Evolutionary conservation across 129 eudicot genomes (phyloP).

Genomic region (Chrysanthemum makinoi): DNA sequence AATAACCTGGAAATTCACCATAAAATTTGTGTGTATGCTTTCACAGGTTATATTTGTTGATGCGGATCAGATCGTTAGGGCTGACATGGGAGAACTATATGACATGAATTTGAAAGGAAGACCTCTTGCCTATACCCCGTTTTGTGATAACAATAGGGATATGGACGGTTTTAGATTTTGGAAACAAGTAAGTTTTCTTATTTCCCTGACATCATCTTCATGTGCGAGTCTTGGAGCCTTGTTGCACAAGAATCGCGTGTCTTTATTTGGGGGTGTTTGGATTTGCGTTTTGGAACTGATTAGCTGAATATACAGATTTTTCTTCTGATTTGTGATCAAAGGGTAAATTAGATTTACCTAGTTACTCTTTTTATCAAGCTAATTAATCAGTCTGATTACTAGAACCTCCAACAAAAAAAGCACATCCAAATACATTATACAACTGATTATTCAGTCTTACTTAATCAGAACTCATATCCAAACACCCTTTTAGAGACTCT

Average conservation of each 20-base stretch:
- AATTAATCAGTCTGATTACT: too few species aligned
- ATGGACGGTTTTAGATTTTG: conserved; percentile 98
- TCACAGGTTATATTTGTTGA: conserved; percentile 97
- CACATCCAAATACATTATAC: neutral
- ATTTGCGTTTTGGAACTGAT: too few species aligned
- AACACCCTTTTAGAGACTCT: neutral
- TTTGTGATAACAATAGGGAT: conserved; percentile 90
- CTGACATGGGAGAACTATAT: conserved; percentile 98
- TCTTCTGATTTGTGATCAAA: neutral
- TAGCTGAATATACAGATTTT: neutral
- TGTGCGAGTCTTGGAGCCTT: neutral
- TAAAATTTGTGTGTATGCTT: neutral
- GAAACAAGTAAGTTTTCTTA: conserved; percentile 67
- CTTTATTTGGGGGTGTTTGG: neutral
- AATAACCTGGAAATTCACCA: neutral
- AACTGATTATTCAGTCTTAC: neutral
- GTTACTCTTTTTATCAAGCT: too few species aligned
- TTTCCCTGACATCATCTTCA: neutral
- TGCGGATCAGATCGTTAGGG: conserved; percentile 93
- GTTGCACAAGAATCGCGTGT: too few species aligned
- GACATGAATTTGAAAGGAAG: conserved; percentile 95
- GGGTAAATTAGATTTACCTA: too few species aligned
- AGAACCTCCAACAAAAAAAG: neutral
- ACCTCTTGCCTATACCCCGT: conserved; percentile 94
- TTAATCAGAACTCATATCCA: neutral